Evolutionary conservation across 495 filamentous ascomycete species (phyloP).

Genomic region (Hypoxylon fragiforme): DNA sequence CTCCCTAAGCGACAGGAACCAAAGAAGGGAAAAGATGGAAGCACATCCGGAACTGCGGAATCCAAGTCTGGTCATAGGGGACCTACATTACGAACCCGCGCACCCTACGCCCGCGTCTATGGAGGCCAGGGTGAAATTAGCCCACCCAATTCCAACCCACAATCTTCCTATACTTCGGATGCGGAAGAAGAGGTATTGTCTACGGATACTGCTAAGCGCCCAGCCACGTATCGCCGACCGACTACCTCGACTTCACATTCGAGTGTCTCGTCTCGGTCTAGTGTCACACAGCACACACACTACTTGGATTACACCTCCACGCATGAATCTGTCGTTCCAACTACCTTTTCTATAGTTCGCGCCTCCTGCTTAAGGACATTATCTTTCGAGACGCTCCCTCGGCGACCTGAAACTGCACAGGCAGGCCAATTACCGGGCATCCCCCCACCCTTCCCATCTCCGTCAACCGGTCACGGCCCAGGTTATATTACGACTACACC

Average conservation of each 20-base stretch:
- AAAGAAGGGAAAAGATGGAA: slow-evolving; percentile 33
- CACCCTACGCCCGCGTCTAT: slow-evolving; percentile 54
- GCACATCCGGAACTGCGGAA: slow-evolving; percentile 24
- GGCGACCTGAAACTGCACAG: slow-evolving; percentile 49
- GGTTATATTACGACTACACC: slow-evolving; percentile 40
- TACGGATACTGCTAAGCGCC: slow-evolving; percentile 5
- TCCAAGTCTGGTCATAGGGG: slow-evolving; percentile 40
- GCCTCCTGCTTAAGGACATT: slow-evolving; percentile 84
- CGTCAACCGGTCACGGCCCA: slow-evolving; percentile 35
- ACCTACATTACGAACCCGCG: slow-evolving; percentile 51
- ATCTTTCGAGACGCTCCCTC: slow-evolving; percentile 82
- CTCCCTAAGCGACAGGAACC: slow-evolving; percentile 56
- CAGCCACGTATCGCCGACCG: slow-evolving; percentile 25
- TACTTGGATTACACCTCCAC: slow-evolving; percentile 85
- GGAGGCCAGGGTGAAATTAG: slow-evolving; percentile 42
- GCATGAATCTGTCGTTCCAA: slow-evolving; percentile 72
- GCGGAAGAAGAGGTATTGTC: slow-evolving; percentile 48
- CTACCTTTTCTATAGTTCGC: slow-evolving; percentile 81
- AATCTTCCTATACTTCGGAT: slow-evolving; percentile 48
- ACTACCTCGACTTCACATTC: slow-evolving; percentile 46
- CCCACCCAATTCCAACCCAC: slow-evolving; percentile 44
- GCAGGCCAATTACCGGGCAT: slow-evolving; percentile 8
- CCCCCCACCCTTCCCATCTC: slow-evolving; percentile 37
- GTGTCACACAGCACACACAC: slow-evolving; percentile 72
- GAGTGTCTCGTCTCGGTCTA: slow-evolving; percentile 47